Conservation (phyloP, 495 filamentous ascomycete species). For the Astrothelium subdiscretum region DNA sequence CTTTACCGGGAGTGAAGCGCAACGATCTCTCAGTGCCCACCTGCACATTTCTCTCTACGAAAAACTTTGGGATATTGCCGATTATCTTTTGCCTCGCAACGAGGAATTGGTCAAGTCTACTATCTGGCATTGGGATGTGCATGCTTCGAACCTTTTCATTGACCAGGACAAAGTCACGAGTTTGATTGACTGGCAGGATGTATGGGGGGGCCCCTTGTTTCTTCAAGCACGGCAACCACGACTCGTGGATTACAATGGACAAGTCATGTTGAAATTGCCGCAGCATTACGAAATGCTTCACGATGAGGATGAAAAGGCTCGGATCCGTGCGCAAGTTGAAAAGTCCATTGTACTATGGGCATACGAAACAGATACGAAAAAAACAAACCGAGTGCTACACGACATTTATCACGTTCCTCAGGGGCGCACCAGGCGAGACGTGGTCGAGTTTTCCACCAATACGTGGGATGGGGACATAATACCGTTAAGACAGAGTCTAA, state of each 20-base stretch:
- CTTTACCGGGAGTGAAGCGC: conserved; percentile 1
- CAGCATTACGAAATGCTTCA: neutral
- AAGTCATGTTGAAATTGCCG: conserved; percentile 1
- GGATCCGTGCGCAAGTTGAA: conserved; percentile 2
- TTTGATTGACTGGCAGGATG: conserved; percentile 6
- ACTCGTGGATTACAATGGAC: conserved; percentile 6
- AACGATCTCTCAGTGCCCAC: neutral
- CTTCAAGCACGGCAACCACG: conserved; percentile 8
- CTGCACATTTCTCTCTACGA: neutral
- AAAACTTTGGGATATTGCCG: neutral
- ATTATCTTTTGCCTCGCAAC: neutral
- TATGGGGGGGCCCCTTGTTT: neutral
- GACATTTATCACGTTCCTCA: neutral
- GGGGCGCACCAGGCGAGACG: conserved; percentile 2
- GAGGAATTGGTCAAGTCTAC: neutral
- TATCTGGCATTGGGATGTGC: conserved; percentile 5
- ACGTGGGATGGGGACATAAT: conserved; percentile 7
- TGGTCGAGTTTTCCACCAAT: conserved; percentile 2
- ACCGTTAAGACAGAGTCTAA: conserved; percentile 4
- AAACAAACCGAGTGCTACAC: neutral
- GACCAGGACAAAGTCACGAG: neutral
- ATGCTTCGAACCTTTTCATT: conserved; percentile 3
- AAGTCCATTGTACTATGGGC: neutral
- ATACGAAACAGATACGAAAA: conserved; percentile 1
- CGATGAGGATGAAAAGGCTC: conserved; percentile 1